Evolutionary conservation across 768 basidiomycete genomes (phyloP), one percentile per base, ranked within the genome.

Genomic region (Hygrophoropsis aurantiaca): DNA sequence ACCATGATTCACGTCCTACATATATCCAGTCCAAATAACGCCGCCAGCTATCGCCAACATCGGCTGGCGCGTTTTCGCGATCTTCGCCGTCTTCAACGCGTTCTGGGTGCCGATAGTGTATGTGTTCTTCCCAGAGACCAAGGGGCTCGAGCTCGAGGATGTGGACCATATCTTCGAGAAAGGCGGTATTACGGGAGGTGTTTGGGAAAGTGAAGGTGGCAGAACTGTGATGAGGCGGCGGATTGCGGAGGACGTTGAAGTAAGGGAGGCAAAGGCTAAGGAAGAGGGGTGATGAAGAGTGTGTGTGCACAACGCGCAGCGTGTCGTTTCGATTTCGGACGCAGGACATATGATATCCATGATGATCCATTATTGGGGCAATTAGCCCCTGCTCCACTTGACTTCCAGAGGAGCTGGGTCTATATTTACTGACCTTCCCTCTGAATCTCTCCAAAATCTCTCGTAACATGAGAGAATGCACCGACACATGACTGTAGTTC

Each of bases 51-150:
- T 75, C 44, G 67, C 64, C n/a, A 72, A 71, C 57, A 71, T 75
- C 41, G 50, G 53, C 36, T 74, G 73, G 67, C 59, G 67, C 21
- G 71, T 74, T 4, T 77, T 73, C 62, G 69, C 74, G 49, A 71
- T 75, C 26, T 76, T 75, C 49, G 72, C 72, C 9, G 60, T 72
- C 13, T 68, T 74, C 54, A 75, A 74, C 53, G 71, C 72, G 19
- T 63, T 67, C 36, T 74, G 70, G 69, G 67, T 74, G 11, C 68
- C 71, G 3, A 57, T 75, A 16, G 69, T 72, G 19, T 69, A 66
- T 44, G 36, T 54, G 20, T 66, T 66, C 49, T 67, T 66, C 59
- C 65, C 64, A 1, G 64, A 69, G 50, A 73, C 71, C 20, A 58
- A 66, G 39, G 69, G 69, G 4, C 59, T 71, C 13, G 68, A 73